Evolutionary conservation across 306 rosid species (phyloP), one percentile per base, ranked within the genome.

Genomic region (Senna tora): DNA sequence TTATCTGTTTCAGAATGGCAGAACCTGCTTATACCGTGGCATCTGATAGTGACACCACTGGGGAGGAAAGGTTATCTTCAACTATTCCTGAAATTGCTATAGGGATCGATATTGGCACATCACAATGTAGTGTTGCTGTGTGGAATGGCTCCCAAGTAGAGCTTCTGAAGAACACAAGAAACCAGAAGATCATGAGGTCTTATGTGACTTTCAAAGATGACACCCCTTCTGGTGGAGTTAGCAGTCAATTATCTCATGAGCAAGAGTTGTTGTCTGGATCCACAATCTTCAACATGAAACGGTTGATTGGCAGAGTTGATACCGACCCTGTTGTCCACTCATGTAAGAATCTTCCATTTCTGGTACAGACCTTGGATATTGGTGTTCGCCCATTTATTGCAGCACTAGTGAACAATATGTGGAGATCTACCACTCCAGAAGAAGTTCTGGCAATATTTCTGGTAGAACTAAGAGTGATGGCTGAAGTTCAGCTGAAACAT

Each of bases 81-180:
- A 39, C 79, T 77, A 80, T 82, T 80, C 86, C 94, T 2, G 98
- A 87, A 67, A 83, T 80, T n/a, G 90, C 91, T 20, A 78, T 91
- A 53, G 98, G 96, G 60, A 85, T 93, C 19, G 97, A 93, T 56
- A 86, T 93, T 41, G 97, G 98, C 69, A 93, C 96, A 49, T 87
- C 94, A 33, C 90, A 93, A 34, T 93, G 96, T 73, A 89, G 97
- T 67, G 89, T 93, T 66, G 97, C 96, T 20, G 68, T 84, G 34
- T 93, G 97, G 96, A 93, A 87, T 80, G 97, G 94, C 54, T 87
- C 97, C 52, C 84, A 80, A 64, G 92, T 90, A 54, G 94, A 86
- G 86, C 87, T 91, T 56, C 83, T 89, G 64, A 80, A 75, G 80
- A 91, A 91, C 83, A 80, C 78, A 13, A 79, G 91, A 73, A 84